Percentiles rank a stretch among this genome's conserved stretches.
Conservation (phyloP, 1,139 yeast species). For the Casaregolazyma lundiana region DNA sequence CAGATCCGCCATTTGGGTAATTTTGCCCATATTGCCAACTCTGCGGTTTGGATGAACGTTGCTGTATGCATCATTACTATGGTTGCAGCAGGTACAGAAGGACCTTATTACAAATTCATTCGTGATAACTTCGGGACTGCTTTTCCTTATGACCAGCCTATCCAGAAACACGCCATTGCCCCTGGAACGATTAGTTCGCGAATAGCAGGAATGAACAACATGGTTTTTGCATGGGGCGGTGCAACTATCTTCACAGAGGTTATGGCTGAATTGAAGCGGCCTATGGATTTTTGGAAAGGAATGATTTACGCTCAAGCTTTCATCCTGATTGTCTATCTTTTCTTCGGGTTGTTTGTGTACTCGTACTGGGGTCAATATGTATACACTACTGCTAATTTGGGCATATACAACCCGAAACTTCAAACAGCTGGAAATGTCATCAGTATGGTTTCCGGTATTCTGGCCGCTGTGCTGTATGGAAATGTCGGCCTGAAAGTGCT, state of each 20-base stretch:
- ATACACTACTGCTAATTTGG: conserved; percentile 42
- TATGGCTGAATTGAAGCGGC: conserved; percentile 44
- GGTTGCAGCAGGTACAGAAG: conserved; percentile 36
- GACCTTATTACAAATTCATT: conserved; percentile 32
- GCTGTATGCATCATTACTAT: conserved; percentile 40
- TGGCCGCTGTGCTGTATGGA: conserved; percentile 44
- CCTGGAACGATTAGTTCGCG: conserved; percentile 26
- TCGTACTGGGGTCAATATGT: conserved; percentile 42
- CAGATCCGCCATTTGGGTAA: conserved; percentile 39
- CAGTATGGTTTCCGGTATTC: conserved; percentile 36
- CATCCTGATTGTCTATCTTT: conserved; percentile 37
- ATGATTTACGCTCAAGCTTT: conserved; percentile 42
- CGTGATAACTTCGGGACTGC: conserved; percentile 30
- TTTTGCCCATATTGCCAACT: conserved; percentile 41
- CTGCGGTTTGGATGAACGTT: conserved; percentile 45
- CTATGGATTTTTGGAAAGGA: conserved; percentile 45
- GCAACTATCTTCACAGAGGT: conserved; percentile 44
- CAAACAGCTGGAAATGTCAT: conserved; percentile 42
- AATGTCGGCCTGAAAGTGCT: conserved; percentile 43
- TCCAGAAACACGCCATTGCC: conserved; percentile 28
- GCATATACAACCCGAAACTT: conserved; percentile 33
- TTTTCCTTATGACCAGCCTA: conserved; percentile 24
- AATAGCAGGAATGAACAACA: conserved; percentile 40
- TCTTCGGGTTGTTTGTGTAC: conserved; percentile 42
- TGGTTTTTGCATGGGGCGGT: conserved; percentile 47